phyloP scores from a whole-genome alignment of 2,329 filamentous ascomycete species.

The Blumeriella jaapii region DNA sequence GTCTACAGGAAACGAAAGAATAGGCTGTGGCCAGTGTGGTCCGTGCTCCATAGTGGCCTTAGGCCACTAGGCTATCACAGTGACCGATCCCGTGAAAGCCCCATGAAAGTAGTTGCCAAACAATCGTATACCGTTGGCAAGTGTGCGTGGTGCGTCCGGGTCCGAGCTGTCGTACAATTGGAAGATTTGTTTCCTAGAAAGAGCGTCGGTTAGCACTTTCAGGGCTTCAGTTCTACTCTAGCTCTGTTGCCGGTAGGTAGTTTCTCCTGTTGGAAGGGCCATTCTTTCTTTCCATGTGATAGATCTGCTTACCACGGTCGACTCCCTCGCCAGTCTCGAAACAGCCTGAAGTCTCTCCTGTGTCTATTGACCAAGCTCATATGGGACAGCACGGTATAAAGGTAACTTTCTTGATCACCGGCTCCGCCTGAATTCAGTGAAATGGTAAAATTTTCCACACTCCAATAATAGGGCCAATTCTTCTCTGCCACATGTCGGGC shows the following conservation, averaged over 20 bases:
- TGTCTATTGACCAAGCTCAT: constrained; percentile 11
- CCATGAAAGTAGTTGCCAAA: too few relatives aligned
- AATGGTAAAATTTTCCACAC: background rate
- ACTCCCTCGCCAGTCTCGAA: constrained; percentile 11
- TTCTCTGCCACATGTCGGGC: background rate
- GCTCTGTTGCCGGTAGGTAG: background rate
- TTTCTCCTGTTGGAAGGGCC: background rate
- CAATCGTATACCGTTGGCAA: too few relatives aligned
- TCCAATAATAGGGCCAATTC: background rate
- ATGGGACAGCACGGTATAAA: constrained; percentile 3
- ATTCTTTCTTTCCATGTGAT: too few relatives aligned
- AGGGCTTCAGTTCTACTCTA: too few relatives aligned
- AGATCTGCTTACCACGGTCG: constrained; percentile 13
- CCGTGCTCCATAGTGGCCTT: too few relatives aligned
- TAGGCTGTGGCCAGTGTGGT: too few relatives aligned
- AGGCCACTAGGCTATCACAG: too few relatives aligned
- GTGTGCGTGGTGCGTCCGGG: constrained; percentile 4
- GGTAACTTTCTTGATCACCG: background rate
- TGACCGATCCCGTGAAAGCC: too few relatives aligned
- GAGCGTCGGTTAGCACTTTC: background rate
- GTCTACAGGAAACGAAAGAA: too few relatives aligned
- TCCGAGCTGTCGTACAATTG: constrained; percentile 6
- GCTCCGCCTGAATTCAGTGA: background rate
- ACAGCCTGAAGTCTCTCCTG: constrained; percentile 10
- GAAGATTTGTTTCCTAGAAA: constrained; percentile 5